These are phyloP conservation scores for Suhomyces terraborum DNA, from an alignment of 1,139 yeast species.

Conservation along the genomic window DNA sequence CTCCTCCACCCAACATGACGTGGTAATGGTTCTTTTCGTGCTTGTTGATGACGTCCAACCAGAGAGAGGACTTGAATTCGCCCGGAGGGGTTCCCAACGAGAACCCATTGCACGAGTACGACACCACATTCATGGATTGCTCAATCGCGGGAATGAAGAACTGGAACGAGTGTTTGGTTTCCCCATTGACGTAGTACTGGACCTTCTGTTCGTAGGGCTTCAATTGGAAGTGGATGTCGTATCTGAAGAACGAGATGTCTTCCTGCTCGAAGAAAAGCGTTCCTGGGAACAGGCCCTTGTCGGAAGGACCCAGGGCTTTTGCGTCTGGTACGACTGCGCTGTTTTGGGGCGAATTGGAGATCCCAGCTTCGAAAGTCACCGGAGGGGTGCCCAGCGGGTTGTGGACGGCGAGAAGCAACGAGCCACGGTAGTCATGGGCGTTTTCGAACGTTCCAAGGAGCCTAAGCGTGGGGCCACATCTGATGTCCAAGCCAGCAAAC, in stretches of 20 bases:
- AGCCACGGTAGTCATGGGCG: slow-evolving; percentile 58
- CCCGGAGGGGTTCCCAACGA: slow-evolving; percentile 70
- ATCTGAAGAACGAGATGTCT: slow-evolving; percentile 65
- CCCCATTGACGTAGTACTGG: slow-evolving; percentile 56
- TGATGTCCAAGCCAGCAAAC: slow-evolving; percentile 40
- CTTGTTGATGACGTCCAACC: slow-evolving; percentile 79
- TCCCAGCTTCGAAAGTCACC: slow-evolving; percentile 44
- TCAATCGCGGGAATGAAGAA: slow-evolving; percentile 60
- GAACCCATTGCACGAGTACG: slow-evolving; percentile 93
- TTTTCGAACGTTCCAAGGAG: slow-evolving; percentile 61
- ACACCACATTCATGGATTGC: slow-evolving; percentile 76
- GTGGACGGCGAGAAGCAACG: slow-evolving; percentile 62
- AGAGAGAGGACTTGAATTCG: slow-evolving; percentile 69
- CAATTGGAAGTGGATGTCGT: slow-evolving; percentile 52
- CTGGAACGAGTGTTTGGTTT: slow-evolving; percentile 39
- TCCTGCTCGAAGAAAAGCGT: slow-evolving; percentile 47
- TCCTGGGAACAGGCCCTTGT: slow-evolving; percentile 48
- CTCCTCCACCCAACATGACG: slow-evolving; percentile 97
- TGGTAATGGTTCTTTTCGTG: slow-evolving; percentile 72
- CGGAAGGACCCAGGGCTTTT: slow-evolving; percentile 3
- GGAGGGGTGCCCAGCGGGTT: slow-evolving; percentile 37
- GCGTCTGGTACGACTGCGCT: slow-evolving; percentile 3
- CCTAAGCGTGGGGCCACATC: slow-evolving; percentile 79
- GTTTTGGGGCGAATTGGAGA: slow-evolving; percentile 17
- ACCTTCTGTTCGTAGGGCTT: slow-evolving; percentile 56